phyloP scores from a whole-genome alignment of 2,329 filamentous ascomycete species.

The Monosporascus sp. region DNA sequence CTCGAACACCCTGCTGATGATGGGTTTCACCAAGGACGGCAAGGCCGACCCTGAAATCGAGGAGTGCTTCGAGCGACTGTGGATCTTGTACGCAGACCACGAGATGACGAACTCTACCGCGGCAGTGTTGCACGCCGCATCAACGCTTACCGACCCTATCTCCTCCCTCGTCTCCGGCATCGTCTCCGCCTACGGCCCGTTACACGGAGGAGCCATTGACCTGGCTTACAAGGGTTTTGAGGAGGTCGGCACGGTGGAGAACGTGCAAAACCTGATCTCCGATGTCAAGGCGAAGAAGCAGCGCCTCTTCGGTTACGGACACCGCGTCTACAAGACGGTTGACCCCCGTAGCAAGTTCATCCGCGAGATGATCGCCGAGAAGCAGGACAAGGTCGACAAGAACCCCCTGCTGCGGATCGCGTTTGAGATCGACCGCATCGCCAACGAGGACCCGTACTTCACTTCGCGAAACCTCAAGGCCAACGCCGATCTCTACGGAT shows the following conservation, averaged over 20 bases:
- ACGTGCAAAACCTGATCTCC: slow-evolving; percentile 33
- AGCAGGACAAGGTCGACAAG: slow-evolving; percentile 7
- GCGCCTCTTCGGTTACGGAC: slow-evolving; percentile 39
- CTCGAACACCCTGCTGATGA: slow-evolving; percentile 44
- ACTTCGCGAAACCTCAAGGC: slow-evolving; percentile 31
- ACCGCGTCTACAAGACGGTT: slow-evolving; percentile 31
- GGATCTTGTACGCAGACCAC: slow-evolving; percentile 42
- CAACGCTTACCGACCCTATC: slow-evolving; percentile 40
- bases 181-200: slow-evolving; percentile 37
- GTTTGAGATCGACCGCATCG: slow-evolving; percentile 32
- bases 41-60: slow-evolving; percentile 27
- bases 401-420: slow-evolving; percentile 33
- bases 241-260: slow-evolving; percentile 31
- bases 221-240: slow-evolving; percentile 38
- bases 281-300: slow-evolving; percentile 34
- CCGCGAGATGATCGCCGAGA: slow-evolving; percentile 19
- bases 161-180: slow-evolving; percentile 34
- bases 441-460: slow-evolving; percentile 32
- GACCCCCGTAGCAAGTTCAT: slow-evolving; percentile 32
- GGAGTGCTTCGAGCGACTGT: slow-evolving; percentile 28
- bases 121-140: slow-evolving; percentile 40
- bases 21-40: slow-evolving; percentile 29
- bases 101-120: slow-evolving; percentile 46
- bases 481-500: slow-evolving; percentile 40
- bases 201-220: slow-evolving; percentile 46